These are phyloP conservation scores for Auricularia cornea DNA, from an alignment of 768 basidiomycete species.

Conservation along the genomic window DNA sequence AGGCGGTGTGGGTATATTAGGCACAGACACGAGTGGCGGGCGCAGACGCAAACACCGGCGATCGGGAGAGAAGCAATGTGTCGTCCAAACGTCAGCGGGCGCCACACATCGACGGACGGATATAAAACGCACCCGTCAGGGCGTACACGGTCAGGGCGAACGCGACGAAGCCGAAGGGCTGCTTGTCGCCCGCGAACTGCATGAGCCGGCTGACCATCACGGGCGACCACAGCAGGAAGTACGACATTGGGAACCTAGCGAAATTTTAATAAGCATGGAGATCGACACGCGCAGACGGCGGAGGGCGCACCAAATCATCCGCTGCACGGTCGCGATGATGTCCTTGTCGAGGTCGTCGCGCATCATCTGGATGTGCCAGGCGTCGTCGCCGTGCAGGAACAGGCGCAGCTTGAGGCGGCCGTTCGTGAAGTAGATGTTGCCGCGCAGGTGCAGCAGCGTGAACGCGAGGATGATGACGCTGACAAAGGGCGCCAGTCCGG, in stretches of 20 bases:
- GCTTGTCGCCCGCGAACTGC: background rate
- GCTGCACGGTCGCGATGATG: background rate
- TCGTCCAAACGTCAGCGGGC: too few species aligned
- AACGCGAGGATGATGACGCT: background rate
- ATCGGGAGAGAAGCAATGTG: too few species aligned
- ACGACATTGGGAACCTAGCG: background rate
- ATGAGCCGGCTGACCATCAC: background rate
- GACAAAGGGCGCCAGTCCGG: background rate
- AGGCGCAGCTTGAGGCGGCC: slow-evolving; percentile 1
- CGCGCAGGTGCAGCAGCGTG: background rate
- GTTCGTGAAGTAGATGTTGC: background rate
- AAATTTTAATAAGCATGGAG: background rate
- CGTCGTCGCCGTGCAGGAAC: background rate
- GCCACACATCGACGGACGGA: background rate
- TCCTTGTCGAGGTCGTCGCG: background rate
- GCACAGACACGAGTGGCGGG: background rate
- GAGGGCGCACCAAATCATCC: background rate
- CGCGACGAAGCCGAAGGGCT: background rate
- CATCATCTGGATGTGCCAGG: background rate
- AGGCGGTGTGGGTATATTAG: background rate
- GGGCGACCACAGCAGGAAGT: background rate
- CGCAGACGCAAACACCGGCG: too few species aligned
- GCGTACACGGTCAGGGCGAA: background rate
- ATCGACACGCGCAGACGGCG: background rate
- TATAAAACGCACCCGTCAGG: background rate